Conservation (phyloP, 192 early-diverging fungal genomes). For the Coemansia sp. region DNA sequence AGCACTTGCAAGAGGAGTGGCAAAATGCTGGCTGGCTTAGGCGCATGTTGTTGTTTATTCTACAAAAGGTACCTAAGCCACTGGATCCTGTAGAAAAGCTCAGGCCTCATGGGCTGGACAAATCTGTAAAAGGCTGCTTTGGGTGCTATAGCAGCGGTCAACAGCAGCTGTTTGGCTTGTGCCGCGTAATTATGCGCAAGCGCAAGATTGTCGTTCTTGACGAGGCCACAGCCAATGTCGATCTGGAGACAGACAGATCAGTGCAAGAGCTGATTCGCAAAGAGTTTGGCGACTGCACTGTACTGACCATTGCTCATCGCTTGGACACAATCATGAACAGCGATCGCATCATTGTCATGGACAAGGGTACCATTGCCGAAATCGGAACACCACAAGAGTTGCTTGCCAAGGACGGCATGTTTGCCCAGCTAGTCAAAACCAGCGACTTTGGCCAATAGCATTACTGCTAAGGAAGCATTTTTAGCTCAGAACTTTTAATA, state of each 20-base stretch:
- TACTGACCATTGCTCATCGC: constrained; percentile 71
- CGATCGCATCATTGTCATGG: constrained; percentile 71
- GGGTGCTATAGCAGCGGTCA: constrained; percentile 50
- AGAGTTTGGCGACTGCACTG: constrained; percentile 50
- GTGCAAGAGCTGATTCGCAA: constrained; percentile 44
- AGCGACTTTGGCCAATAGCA: constrained; percentile 12
- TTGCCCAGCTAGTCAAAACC: constrained; percentile 24
- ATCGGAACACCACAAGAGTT: constrained; percentile 61
- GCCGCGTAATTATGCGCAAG: constrained; percentile 55
- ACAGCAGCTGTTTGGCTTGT: constrained; percentile 63
- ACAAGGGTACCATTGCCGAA: constrained; percentile 64
- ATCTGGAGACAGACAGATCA: constrained; percentile 30
- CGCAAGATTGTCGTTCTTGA: constrained; percentile 62
- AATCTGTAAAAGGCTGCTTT: constrained; percentile 15
- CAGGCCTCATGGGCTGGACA: background rate
- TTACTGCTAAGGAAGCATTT: background rate
- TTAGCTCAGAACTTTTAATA: too few relatives aligned
- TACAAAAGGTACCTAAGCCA: background rate
- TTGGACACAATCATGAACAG: constrained; percentile 64
- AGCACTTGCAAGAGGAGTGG: background rate
- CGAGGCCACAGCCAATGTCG: constrained; percentile 67
- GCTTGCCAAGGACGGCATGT: constrained; percentile 37
- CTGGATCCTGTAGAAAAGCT: background rate
- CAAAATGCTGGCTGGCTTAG: background rate
- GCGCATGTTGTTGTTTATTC: background rate